A percentile compares a stretch with the other conserved stretches of the same genome.
phyloP scores from a whole-genome alignment of 257 asterid genomes.

The Primulina huaijiensis region DNA sequence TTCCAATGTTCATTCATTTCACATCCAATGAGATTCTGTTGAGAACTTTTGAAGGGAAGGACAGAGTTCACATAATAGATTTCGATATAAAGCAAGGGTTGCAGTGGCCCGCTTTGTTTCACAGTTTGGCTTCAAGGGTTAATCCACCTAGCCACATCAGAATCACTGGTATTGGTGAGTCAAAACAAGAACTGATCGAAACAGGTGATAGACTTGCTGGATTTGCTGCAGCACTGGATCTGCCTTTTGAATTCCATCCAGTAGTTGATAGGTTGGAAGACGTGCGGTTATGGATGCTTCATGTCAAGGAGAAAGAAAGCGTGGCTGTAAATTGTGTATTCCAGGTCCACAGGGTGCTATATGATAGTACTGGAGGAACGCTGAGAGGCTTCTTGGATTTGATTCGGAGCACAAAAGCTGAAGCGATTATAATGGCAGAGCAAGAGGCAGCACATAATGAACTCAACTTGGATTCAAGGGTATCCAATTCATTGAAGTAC shows the following conservation, averaged over 20 bases:
- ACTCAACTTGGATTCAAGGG: slow-evolving; percentile 47
- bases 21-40: slow-evolving; percentile 82
- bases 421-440: slow-evolving; percentile 63
- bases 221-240: slow-evolving; percentile 62
- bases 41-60: slow-evolving; percentile 77
- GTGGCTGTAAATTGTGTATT: slow-evolving; percentile 78
- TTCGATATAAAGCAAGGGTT: slow-evolving; percentile 88
- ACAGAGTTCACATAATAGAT: slow-evolving; percentile 81
- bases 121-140: slow-evolving; percentile 73
- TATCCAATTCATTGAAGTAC: slow-evolving; percentile 54
- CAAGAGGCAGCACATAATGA: slow-evolving; percentile 79
- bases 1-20: slow-evolving; percentile 79
- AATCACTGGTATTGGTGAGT: slow-evolving; percentile 85
- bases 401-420: slow-evolving; percentile 76
- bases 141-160: slow-evolving; percentile 80
- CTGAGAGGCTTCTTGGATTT: slow-evolving; percentile 63
- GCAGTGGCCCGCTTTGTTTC: slow-evolving; percentile 92
- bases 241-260: slow-evolving; percentile 82
- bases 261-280: slow-evolving; percentile 92
- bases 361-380: slow-evolving; percentile 53
- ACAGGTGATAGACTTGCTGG: slow-evolving; percentile 74
- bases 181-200: slow-evolving; percentile 80
- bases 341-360: slow-evolving; percentile 77
- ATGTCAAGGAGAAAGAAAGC: slow-evolving; percentile 75
- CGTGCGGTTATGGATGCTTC: slow-evolving; percentile 98